Percentiles rank a stretch among this genome's conserved stretches.
Conservation (phyloP, 352 stramenopile genomes). For the Detonula confervacea region DNA sequence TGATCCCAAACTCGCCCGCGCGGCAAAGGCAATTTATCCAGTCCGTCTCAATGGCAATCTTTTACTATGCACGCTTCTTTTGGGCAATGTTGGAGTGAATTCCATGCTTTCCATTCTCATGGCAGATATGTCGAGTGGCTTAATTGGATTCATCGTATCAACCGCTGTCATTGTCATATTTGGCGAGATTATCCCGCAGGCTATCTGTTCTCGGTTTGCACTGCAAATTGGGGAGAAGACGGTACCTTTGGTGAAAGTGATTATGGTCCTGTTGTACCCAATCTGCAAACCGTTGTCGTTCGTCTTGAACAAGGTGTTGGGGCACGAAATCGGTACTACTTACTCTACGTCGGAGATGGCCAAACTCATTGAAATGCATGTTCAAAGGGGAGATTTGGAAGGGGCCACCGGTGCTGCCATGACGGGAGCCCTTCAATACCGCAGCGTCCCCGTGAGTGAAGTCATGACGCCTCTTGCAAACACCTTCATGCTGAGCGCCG, state of each 20-base stretch:
- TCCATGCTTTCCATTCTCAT: constrained; percentile 97
- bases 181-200: constrained; percentile 91
- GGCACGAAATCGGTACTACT: constrained; percentile 94
- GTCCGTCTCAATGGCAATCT: constrained; percentile 95
- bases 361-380: constrained; percentile 96
- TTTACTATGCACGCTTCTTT: constrained; percentile 95
- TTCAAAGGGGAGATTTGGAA: constrained; percentile 92
- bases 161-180: constrained; percentile 95
- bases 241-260: constrained; percentile 91
- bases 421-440: constrained; percentile 93
- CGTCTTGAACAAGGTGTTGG: constrained; percentile 91
- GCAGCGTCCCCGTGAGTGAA: constrained; percentile 89
- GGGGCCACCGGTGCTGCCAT: constrained; percentile 93
- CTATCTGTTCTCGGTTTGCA: constrained; percentile 92
- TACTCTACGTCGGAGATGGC: constrained; percentile 94
- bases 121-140: constrained; percentile 89
- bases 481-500: constrained; percentile 94
- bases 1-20: constrained; percentile 85
- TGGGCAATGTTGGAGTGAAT: constrained; percentile 98
- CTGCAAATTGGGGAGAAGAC: constrained; percentile 84
- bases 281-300: constrained; percentile 93
- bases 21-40: constrained; percentile 78
- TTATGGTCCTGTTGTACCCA: constrained; percentile 93
- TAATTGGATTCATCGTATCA: constrained; percentile 92
- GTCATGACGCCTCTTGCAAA: constrained; percentile 94